Conservation (phyloP, 2,329 filamentous ascomycete species). For the Epichloe elymi region DNA sequence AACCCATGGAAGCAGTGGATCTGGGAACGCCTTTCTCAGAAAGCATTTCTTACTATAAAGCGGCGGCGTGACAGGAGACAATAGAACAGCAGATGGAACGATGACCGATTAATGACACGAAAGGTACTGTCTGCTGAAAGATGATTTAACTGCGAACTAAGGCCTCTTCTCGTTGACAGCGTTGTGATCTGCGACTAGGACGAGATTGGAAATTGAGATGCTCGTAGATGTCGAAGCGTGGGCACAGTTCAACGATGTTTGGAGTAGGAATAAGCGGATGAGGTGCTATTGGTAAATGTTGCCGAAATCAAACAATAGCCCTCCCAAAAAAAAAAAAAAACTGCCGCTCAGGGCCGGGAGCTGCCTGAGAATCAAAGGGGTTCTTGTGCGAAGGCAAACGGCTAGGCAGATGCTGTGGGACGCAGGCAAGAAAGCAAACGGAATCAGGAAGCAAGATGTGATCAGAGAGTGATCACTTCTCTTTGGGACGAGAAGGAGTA, state of each 20-base stretch:
- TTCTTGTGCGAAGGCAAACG: too few species aligned
- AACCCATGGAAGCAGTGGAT: too few species aligned
- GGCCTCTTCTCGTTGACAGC: background rate
- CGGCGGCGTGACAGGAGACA: background rate
- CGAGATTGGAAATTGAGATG: background rate
- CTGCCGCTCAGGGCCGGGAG: too few species aligned
- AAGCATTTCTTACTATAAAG: background rate
- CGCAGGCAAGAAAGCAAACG: too few species aligned
- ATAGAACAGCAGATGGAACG: background rate
- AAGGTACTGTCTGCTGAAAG: background rate
- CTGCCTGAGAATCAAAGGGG: too few species aligned
- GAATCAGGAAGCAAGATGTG: too few species aligned
- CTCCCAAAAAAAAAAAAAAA: too few species aligned
- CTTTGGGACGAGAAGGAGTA: too few species aligned
- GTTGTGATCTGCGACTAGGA: background rate
- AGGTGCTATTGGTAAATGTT: background rate
- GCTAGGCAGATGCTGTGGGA: too few species aligned
- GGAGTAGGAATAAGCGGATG: background rate
- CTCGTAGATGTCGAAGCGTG: background rate
- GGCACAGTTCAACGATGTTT: background rate
- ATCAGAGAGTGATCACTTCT: too few species aligned
- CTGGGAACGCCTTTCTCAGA: background rate
- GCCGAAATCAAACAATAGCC: too few species aligned
- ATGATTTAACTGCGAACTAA: background rate
- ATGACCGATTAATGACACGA: background rate